Conservation (phyloP, 2,329 filamentous ascomycete genomes). For the Amesomyces nigricolor region DNA sequence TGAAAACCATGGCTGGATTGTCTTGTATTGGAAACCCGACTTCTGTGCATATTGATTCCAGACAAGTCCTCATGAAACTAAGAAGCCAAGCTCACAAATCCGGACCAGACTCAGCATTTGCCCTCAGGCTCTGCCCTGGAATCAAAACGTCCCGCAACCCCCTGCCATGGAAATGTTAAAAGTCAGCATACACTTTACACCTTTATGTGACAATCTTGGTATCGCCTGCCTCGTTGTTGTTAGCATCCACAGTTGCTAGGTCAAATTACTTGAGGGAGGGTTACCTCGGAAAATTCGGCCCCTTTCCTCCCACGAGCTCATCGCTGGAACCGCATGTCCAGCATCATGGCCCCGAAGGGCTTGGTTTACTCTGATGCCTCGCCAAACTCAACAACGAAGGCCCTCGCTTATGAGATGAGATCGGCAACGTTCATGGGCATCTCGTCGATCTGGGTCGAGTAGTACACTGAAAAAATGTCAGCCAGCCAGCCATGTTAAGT, state of each 20-base stretch:
- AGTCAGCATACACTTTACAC: neutral
- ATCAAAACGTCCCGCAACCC: no score
- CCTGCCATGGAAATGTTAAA: no score
- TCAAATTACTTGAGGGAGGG: no score
- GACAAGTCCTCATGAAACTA: no score
- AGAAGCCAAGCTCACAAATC: no score
- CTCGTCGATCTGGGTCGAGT: constrained; percentile 95
- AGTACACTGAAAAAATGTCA: constrained; percentile 60
- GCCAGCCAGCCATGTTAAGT: constrained; percentile 1
- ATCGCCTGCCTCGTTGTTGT: constrained; percentile 1
- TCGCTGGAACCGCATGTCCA: constrained; percentile 9
- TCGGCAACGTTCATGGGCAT: constrained; percentile 94
- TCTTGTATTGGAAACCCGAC: no score
- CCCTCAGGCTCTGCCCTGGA: no score
- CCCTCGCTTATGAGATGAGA: constrained; percentile 43
- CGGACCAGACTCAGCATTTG: no score
- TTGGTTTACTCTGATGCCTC: neutral
- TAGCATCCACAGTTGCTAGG: no score
- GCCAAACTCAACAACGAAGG: neutral
- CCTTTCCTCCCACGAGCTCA: constrained; percentile 27
- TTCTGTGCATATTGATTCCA: no score
- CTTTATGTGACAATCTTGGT: constrained; percentile 13
- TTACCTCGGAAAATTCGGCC: constrained; percentile 17
- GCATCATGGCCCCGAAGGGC: neutral
- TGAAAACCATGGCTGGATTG: no score